Base-by-base conservation (phyloP, 2,329 filamentous ascomycete genomes). In the Fusarium sterilihyphosum region DNA sequence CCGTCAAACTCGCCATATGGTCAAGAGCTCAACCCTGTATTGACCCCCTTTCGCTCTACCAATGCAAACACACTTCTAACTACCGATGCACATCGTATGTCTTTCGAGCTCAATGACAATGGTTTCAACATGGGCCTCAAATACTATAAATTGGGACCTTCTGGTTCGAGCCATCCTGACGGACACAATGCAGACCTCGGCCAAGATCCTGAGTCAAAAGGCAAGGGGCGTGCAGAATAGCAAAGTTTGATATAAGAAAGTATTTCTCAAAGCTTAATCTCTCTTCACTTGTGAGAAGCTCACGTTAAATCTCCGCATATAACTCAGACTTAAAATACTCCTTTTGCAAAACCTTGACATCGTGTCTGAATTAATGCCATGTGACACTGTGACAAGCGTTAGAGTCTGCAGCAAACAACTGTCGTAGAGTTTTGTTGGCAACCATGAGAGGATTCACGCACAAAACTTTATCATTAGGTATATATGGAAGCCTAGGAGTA, bases 321-420 rank as follows among this genome's bases (percentile, higher is more conserved):
- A 8, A 52, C 14, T 22, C 4, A 11, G 5, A 31, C 20, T 37
- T 24, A 11, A 18, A 26, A 18, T 38, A 24, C 20, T 33, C 37
- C 9, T 20, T 49, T 49, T 16, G 46, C 22, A 22, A 20, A 18
- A 50, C 22, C 40, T 59, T 52, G 24, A 13, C 26, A 26, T 17
- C n/a, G 16, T 24, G 26, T 46, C 37, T 70, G 31, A 46, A 37
- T n/a, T 33, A 29, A 18, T 20, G 41, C 50, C 53, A 49, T 37
- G 35, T 52, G 43, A 46, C 24, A 11, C n/a, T 26, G 65, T 71
- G 61, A 67, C 67, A 71, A 71, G 52, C 49, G n/a, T 33, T 41
- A n/a, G 5, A 40, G 20, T 35, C 43, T 31, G 26, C 33, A 46
- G 43, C 67, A 67, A 71, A 67, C 67, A 43, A 71, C 54, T 46